These are phyloP conservation scores for Paramecium biaurelia DNA, from an alignment of 73 alveolate species.

Conservation along the genomic window DNA sequence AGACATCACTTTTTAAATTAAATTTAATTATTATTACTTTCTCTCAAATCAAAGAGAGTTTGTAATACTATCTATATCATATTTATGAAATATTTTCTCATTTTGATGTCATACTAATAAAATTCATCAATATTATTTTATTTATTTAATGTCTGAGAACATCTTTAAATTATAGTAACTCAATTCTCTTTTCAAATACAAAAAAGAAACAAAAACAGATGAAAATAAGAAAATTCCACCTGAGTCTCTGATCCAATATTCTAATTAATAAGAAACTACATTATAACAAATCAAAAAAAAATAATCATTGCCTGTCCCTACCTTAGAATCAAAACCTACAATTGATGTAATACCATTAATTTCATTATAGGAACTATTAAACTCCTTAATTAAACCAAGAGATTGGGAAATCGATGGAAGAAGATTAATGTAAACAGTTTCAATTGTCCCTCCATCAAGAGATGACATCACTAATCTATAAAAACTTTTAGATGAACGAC, in stretches of 20 bases:
- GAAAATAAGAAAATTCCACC: not conserved
- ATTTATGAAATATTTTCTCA: not conserved
- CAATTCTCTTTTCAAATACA: not conserved
- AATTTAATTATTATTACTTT: not conserved
- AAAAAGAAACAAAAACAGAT: not conserved
- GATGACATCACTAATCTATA: conserved; percentile 85
- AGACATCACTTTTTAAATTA: not conserved
- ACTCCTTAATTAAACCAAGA: conserved; percentile 86
- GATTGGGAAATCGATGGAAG: conserved; percentile 87
- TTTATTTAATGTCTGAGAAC: not conserved
- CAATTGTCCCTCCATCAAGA: conserved; percentile 86
- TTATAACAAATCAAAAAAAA: not conserved
- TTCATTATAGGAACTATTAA: conserved; percentile 71
- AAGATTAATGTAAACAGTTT: conserved; percentile 86
- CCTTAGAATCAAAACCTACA: not conserved
- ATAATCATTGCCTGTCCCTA: not conserved
- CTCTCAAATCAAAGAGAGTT: not conserved
- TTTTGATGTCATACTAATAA: not conserved
- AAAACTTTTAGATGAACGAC: conserved; percentile 86
- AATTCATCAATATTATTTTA: not conserved
- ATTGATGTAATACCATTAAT: not conserved
- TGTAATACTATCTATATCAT: not conserved
- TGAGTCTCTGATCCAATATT: conserved; percentile 19
- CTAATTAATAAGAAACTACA: not conserved
- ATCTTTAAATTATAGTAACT: not conserved